A percentile compares a stretch with the other conserved stretches of the same genome.
Conservation (phyloP, 169 alveolate genomes). For the Plasmodium adleri region DNA sequence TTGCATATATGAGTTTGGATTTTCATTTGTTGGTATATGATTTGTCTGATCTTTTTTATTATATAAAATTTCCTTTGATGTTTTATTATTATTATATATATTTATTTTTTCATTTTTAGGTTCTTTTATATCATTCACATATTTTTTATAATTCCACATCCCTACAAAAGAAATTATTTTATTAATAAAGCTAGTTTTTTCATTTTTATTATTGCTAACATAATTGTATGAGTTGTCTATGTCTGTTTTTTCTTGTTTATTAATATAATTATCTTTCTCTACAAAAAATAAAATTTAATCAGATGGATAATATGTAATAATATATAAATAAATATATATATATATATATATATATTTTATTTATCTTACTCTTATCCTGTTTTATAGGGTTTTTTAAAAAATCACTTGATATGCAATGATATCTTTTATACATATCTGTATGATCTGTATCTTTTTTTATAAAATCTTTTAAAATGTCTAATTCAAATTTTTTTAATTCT, state of each 20-base stretch:
- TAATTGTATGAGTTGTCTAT: neutral
- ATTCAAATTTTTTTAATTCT: constrained; percentile 62
- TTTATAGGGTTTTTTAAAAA: neutral
- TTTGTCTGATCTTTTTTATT: neutral
- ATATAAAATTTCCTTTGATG: neutral
- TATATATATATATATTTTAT: neutral
- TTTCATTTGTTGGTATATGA: constrained; percentile 17
- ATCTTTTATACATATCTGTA: constrained; percentile 30
- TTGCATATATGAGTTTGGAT: constrained; percentile 43
- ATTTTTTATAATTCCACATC: constrained; percentile 24
- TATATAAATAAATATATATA: neutral
- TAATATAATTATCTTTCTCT: neutral
- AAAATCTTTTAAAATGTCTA: constrained; percentile 58
- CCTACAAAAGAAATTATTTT: constrained; percentile 50
- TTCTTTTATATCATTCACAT: too few species aligned
- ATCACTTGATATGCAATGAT: constrained; percentile 75
- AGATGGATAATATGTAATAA: neutral
- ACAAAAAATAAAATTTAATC: neutral
- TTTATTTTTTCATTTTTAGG: constrained; percentile 10
- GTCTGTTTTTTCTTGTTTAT: neutral
- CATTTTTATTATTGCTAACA: neutral
- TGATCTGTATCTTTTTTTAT: constrained; percentile 26
- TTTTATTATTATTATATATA: neutral
- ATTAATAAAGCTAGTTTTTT: constrained; percentile 34
- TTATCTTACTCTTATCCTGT: constrained; percentile 4